Conservation (phyloP, 2,329 filamentous ascomycete genomes). For the Cladosporium sp. region DNA sequence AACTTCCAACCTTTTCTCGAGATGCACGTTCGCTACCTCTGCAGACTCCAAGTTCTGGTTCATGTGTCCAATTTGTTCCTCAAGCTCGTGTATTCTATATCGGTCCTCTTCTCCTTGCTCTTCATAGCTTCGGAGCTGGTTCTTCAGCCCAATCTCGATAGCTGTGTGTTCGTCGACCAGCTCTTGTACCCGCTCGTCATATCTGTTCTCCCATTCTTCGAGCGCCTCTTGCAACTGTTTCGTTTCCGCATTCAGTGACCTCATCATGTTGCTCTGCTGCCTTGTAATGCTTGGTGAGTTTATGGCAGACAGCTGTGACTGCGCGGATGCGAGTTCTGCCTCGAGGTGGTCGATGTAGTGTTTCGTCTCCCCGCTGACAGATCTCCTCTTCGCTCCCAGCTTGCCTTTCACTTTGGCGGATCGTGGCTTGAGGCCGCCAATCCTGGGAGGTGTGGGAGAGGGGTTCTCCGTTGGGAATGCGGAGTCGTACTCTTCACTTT, state of each 20-base stretch:
- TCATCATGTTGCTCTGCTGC: slow-evolving; percentile 34
- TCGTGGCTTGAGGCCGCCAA: slow-evolving; percentile 15
- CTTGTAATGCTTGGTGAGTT: slow-evolving; percentile 38
- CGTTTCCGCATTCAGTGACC: slow-evolving; percentile 32
- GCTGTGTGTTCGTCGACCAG: slow-evolving; percentile 27
- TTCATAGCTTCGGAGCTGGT: slow-evolving; percentile 24
- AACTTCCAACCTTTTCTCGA: slow-evolving; percentile 36
- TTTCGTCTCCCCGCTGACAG: slow-evolving; percentile 38
- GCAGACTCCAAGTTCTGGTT: slow-evolving; percentile 29
- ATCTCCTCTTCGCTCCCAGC: slow-evolving; percentile 25
- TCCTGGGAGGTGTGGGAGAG: slow-evolving; percentile 16
- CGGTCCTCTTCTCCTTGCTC: slow-evolving; percentile 25
- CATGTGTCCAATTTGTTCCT: slow-evolving; percentile 29
- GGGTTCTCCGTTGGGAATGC: slow-evolving; percentile 14
- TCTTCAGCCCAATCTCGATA: slow-evolving; percentile 25
- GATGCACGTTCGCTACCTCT: slow-evolving; percentile 33
- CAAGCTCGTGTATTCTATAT: slow-evolving; percentile 31
- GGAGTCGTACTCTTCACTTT: slow-evolving; percentile 14
- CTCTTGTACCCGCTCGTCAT: slow-evolving; percentile 33
- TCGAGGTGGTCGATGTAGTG: slow-evolving; percentile 50
- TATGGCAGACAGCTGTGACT: slow-evolving; percentile 36
- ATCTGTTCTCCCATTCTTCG: slow-evolving; percentile 35
- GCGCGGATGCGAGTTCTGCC: slow-evolving; percentile 39
- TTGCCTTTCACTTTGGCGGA: slow-evolving; percentile 21
- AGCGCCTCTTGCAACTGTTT: slow-evolving; percentile 32